Evolutionary conservation across 192 early-diverging fungal species (phyloP), one percentile per base, ranked within the genome.

Genomic region (Rhizoclosmatium globosum): DNA sequence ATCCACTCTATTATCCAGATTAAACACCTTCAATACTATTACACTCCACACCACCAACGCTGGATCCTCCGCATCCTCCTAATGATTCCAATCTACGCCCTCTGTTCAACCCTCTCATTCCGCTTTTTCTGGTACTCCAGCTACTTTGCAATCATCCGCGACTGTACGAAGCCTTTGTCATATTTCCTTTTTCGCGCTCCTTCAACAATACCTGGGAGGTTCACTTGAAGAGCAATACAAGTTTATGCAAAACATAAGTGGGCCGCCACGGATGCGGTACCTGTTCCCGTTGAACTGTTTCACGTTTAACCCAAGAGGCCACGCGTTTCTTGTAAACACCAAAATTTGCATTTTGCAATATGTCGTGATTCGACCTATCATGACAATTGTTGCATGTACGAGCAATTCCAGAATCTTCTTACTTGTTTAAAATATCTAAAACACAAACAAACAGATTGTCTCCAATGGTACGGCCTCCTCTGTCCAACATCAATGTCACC

Each of bases 321-420:
- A 90, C 68, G 87, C 88, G 66, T 93, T 93, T 68, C 71, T 91
- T 41, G 80, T 91, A 58, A 74, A 83, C 41, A 86, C 89, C 65
- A 91, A 90, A 62, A 89, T 87, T 73, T 89, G 91, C n/a, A 61
- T 93, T 47, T 76, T 95, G 68, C 94, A 95, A 79, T 95, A 95
- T 68, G 91, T 93, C 2, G 81, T 94, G 13, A 76, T 95, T 71
- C 88, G 83, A 62, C 91, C 91, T n/a, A 47, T 86, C 13, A 83
- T 86, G 64, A 94, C 94, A 42, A 74, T 94, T 21, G 76, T 88
- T n/a, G 88, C 92, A 1, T 87, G 31, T 31, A 31, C 0, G 31
- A 31, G 31, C 31, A 0, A 31, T n/a, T n/a, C n/a, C n/a, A n/a
- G n/a, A n/a, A n/a, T n/a, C 31, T 31, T 31, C 31, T 31, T 31